Base-by-base conservation (phyloP, 257 asterid species). In the Scutellaria baicalensis region DNA sequence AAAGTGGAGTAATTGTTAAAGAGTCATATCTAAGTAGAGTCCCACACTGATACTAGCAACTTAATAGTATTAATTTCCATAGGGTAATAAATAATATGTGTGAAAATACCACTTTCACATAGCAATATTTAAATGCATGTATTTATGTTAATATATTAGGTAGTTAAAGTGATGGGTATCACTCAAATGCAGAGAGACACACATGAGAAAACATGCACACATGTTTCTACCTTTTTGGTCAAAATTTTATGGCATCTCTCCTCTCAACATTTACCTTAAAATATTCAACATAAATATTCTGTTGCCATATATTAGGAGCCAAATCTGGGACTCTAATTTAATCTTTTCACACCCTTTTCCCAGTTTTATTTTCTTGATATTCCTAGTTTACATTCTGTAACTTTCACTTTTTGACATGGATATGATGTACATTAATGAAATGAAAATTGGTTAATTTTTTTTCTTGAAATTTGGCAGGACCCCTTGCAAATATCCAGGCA, bases 401-500 rank as follows among this genome's bases (percentile, higher is more conserved):
- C 14, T 11, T 43, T 8, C 12, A 8, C 2, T 10, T 43, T 43
- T 43, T 43, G 4, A 10, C 49, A 43, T 13, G 1, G 12, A 43
- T 43, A 13, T 43, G 4, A 40, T 7, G 8, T 62, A 12, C 48
- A 68, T 12, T 40, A 6, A 67, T 20, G 11, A 55, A 42, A 23
- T 51, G 0, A 42, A 39, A 18, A n/a, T n/a, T n/a, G n/a, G n/a
- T 52, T 16, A 6, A 13, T 49, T 0, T 51, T 18, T 51, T 8
- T 18, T 8, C 3, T 50, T 16, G 3, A 50, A 5, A 18, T 54
- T 54, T 10, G 9, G 77, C 79, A 93, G 99, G 86, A 93, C 99
- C 0, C 82, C 91, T 3, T 93, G 99, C 81, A 93, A 89, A 74
- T 93, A 93, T 67, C 93, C 88, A 0, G 90, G 95, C 42, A 93